Conservation (phyloP, 2,329 filamentous ascomycete genomes). For the Cladorrhinum sp. region DNA sequence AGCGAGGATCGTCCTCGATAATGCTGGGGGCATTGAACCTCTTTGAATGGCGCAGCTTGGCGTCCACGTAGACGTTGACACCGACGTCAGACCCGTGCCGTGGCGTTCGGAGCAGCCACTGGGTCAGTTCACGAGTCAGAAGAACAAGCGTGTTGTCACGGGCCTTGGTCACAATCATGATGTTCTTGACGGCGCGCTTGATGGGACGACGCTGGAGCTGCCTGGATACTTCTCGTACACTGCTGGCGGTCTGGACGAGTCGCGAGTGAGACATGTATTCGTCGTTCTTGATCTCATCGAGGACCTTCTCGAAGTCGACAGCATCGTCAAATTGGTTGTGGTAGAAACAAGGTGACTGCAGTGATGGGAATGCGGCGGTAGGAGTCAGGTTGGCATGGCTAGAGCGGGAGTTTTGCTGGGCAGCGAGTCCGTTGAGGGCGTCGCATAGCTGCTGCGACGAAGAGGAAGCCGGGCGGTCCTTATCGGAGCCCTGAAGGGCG, state of each 20-base stretch:
- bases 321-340: slow-evolving; percentile 96
- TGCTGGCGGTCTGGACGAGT: slow-evolving; percentile 90
- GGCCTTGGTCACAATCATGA: slow-evolving; percentile 99
- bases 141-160: slow-evolving; percentile 90
- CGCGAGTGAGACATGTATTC: slow-evolving; percentile 91
- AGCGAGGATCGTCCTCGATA: slow-evolving; percentile 69
- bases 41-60: slow-evolving; percentile 83
- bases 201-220: slow-evolving; percentile 90
- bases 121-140: slow-evolving; percentile 80
- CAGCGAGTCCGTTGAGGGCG: slow-evolving; percentile 53
- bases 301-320: slow-evolving; percentile 88
- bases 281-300: slow-evolving; percentile 88
- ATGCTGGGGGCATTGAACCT: slow-evolving; percentile 78
- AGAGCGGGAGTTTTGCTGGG: slow-evolving; percentile 34
- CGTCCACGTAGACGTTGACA: slow-evolving; percentile 97
- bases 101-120: slow-evolving; percentile 85
- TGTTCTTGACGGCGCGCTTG: slow-evolving; percentile 83
- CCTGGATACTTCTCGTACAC: slow-evolving; percentile 91
- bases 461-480: slow-evolving; percentile 41
- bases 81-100: slow-evolving; percentile 87
- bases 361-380: slow-evolving; percentile 57
- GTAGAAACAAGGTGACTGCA: slow-evolving; percentile 96
- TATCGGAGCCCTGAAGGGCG: slow-evolving; percentile 31
- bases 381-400: slow-evolving; percentile 37
- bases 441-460: slow-evolving; percentile 63